Evolutionary conservation across 208 protist genomes (phyloP), one percentile per base, ranked within the genome.

Genomic region (Trypanosoma melophagium): DNA sequence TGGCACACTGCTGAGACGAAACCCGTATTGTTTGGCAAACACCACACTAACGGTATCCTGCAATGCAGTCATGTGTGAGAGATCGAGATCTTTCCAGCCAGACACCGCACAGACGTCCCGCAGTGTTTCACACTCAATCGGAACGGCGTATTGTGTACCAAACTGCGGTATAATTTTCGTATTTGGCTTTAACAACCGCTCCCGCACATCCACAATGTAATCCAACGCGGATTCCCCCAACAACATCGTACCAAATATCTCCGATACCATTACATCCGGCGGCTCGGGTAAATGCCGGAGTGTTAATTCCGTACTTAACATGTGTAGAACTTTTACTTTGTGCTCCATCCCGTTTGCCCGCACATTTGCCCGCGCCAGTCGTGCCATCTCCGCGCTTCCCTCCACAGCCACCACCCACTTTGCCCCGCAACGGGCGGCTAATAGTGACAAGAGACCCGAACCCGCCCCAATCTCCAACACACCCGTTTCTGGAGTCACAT

Each of bases 21-120:
- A 95, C 50, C 94, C 94, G 70, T 97, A 97, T 76, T 95, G 88
- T 79, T 97, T 97, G 13, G 94, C 95, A 81, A 97, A 97, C 55
- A 97, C 90, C 13, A 92, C 68, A 57, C 83, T 93, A 3, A 79
- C 82, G 13, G 92, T 97, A 76, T 97, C 94, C 71, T 97, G 81
- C 62, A 97, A 66, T 40, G 83, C 71, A 69, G 92, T 96, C 59
- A 97, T 84, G 44, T 89, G 71, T 14, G 81, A 84, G 16, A 97
- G 74, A 66, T 96, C 69, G 41, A 97, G 62, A 25, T 81, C 91
- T 42, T 86, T 80, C 90, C 90, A 97, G n/a, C 63, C 65, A 17
- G 69, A 80, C 16, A 96, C 94, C 16, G 86, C 69, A 58, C 80
- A 94, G 50, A 97, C 83, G 21, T 83, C 59, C 7, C 60, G 57